A percentile compares a stretch with the other conserved stretches of the same genome.
Evolutionary conservation across 2,329 filamentous ascomycete genomes (phyloP).

Genomic region (Trichoderma koningii): DNA sequence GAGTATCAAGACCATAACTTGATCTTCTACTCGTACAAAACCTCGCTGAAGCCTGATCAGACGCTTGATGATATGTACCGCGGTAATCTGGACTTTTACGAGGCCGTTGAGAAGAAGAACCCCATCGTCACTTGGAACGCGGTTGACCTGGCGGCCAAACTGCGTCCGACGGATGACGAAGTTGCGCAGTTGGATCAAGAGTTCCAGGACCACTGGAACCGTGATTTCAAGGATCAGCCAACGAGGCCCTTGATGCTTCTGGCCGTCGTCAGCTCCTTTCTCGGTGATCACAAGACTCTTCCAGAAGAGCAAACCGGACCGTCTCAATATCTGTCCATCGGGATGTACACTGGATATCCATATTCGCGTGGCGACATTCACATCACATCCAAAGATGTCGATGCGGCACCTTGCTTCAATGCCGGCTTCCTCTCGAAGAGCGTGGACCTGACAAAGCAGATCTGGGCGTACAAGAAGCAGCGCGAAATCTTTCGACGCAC

Average conservation of each 20-base stretch:
- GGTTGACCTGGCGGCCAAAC: constrained; percentile 57
- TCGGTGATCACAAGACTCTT: constrained; percentile 14
- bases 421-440: constrained; percentile 51
- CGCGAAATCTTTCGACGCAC: constrained; percentile 62
- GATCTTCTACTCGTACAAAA: constrained; percentile 52
- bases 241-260: constrained; percentile 54
- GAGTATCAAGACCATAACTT: constrained; percentile 61
- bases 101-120: constrained; percentile 49
- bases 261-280: constrained; percentile 38
- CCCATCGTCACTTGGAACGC: constrained; percentile 59
- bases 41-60: constrained; percentile 36
- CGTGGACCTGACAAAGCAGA: constrained; percentile 57
- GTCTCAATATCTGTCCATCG: constrained; percentile 54
- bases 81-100: constrained; percentile 43
- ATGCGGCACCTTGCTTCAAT: constrained; percentile 56
- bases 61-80: constrained; percentile 55
- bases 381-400: constrained; percentile 49
- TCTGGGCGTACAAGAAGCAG: constrained; percentile 66
- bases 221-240: constrained; percentile 48
- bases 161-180: constrained; percentile 57
- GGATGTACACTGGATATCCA: constrained; percentile 59
- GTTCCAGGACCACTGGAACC: constrained; percentile 57
- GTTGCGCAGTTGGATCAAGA: constrained; percentile 54
- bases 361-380: constrained; percentile 64
- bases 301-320: constrained; percentile 11